These are phyloP conservation scores for Aureobasidium sp. DNA, from an alignment of 2,329 filamentous ascomycete genomes.

Conservation along the genomic window DNA sequence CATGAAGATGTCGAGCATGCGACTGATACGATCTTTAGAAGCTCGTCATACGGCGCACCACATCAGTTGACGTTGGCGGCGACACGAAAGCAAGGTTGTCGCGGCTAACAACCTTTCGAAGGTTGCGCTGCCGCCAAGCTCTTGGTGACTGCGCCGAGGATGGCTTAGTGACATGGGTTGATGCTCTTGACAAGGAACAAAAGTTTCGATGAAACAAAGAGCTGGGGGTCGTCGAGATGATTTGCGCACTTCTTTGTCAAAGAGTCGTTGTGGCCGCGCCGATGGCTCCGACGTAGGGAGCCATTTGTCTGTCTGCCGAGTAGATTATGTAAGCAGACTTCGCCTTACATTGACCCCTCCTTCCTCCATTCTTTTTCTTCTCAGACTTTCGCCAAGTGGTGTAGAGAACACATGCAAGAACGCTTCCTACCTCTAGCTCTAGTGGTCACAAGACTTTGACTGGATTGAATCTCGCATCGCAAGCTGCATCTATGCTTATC, in stretches of 20 bases:
- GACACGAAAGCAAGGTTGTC: background rate
- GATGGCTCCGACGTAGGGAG: background rate
- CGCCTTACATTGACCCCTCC: background rate
- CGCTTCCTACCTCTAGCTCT: too few relatives aligned
- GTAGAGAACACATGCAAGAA: too few relatives aligned
- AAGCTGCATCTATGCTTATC: too few relatives aligned
- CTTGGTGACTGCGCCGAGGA: background rate
- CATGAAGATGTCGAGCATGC: background rate
- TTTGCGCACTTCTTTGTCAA: background rate
- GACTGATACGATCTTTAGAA: background rate
- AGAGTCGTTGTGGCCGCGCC: background rate
- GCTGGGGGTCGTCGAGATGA: background rate
- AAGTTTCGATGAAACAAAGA: background rate
- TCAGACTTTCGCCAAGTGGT: too few relatives aligned
- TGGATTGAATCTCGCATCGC: too few relatives aligned
- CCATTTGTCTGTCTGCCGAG: background rate
- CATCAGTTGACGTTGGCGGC: background rate
- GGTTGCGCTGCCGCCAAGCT: background rate
- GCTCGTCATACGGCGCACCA: background rate
- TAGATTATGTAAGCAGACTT: background rate
- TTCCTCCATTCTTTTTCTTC: background rate
- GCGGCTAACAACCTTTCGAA: background rate
- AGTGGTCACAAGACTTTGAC: too few relatives aligned
- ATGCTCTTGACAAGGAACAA: background rate
- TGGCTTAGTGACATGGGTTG: background rate